A percentile compares a stretch with the other conserved stretches of the same genome.
Evolutionary conservation across 306 rosid species (phyloP).

Genomic region (Quercus ilex): DNA sequence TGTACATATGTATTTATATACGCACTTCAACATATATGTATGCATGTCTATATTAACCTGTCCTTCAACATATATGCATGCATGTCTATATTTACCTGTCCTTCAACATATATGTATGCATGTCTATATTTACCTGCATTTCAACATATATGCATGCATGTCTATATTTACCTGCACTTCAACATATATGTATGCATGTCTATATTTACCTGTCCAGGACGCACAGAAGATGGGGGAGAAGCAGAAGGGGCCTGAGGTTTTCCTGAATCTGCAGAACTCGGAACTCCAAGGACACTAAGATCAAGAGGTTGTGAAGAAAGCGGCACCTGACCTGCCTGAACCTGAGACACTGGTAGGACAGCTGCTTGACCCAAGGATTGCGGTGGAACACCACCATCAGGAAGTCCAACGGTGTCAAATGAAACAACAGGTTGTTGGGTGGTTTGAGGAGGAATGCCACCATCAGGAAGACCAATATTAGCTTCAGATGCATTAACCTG

Average conservation of each 20-base stretch:
- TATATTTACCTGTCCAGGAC: constrained; percentile 88
- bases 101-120: constrained; percentile 24
- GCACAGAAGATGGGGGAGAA: constrained; percentile 73
- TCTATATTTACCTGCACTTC: constrained; percentile 49
- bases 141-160: not conserved
- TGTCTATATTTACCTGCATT: constrained; percentile 65
- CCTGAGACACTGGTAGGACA: constrained; percentile 41
- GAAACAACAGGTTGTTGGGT: constrained; percentile 51
- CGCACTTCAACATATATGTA: constrained; percentile 41
- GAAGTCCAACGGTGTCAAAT: constrained; percentile 59
- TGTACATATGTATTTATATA: not conserved
- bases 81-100: constrained; percentile 58
- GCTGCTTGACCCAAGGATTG: constrained; percentile 56
- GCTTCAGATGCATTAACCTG: constrained; percentile 47
- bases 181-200: constrained; percentile 11
- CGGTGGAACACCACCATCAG: constrained; percentile 92
- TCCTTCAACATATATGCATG: constrained; percentile 6
- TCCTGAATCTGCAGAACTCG: constrained; percentile 52
- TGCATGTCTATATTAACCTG: not conserved
- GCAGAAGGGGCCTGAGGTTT: constrained; percentile 42
- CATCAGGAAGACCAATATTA: constrained; percentile 54
- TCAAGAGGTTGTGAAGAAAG: constrained; percentile 81
- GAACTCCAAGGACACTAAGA: constrained; percentile 82
- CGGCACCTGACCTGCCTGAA: constrained; percentile 50
- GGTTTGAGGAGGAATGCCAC: constrained; percentile 65